A percentile compares a stretch with the other conserved stretches of the same genome.
These are phyloP conservation scores for Phytopythium sindhum DNA, from an alignment of 352 stramenopile genomes.

Conservation along the genomic window DNA sequence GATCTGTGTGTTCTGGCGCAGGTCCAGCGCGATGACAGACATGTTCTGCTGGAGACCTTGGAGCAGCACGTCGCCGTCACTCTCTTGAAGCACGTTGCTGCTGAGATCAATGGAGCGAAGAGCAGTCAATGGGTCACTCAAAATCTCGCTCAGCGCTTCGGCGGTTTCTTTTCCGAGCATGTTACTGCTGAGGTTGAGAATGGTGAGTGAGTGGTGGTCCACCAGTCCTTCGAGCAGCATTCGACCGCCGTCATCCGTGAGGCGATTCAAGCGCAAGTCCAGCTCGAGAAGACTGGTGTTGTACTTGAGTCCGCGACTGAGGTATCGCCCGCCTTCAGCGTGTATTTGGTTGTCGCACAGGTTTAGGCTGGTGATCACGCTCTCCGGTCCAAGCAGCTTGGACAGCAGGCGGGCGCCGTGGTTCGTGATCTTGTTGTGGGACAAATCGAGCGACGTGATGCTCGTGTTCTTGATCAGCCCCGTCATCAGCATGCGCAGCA, in stretches of 20 bases:
- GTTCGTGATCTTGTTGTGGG: slow-evolving; percentile 95
- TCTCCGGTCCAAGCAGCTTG: slow-evolving; percentile 88
- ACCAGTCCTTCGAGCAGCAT: slow-evolving; percentile 87
- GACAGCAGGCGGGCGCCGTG: slow-evolving; percentile 87
- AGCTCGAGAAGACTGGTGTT: slow-evolving; percentile 89
- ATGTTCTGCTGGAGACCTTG: slow-evolving; percentile 63
- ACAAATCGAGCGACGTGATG: slow-evolving; percentile 91
- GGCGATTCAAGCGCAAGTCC: slow-evolving; percentile 89
- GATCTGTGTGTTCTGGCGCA: slow-evolving; percentile 77
- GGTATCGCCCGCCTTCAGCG: slow-evolving; percentile 86
- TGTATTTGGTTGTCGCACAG: slow-evolving; percentile 94
- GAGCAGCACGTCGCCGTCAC: slow-evolving; percentile 50
- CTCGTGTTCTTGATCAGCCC: slow-evolving; percentile 90
- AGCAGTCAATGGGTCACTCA: slow-evolving; percentile 56
- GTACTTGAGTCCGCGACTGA: slow-evolving; percentile 87
- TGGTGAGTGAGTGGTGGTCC: slow-evolving; percentile 58
- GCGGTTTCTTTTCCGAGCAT: slow-evolving; percentile 70
- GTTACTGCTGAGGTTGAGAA: slow-evolving; percentile 87
- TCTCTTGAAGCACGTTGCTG: slow-evolving; percentile 69
- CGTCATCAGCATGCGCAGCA: slow-evolving; percentile 93
- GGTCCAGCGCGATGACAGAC: slow-evolving; percentile 60
- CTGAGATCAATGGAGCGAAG: slow-evolving; percentile 81
- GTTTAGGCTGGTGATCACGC: slow-evolving; percentile 87
- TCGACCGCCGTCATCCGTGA: slow-evolving; percentile 88
- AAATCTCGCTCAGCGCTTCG: slow-evolving; percentile 62